Evolutionary conservation across 306 rosid genomes (phyloP).

Genomic region (Morella rubra): DNA sequence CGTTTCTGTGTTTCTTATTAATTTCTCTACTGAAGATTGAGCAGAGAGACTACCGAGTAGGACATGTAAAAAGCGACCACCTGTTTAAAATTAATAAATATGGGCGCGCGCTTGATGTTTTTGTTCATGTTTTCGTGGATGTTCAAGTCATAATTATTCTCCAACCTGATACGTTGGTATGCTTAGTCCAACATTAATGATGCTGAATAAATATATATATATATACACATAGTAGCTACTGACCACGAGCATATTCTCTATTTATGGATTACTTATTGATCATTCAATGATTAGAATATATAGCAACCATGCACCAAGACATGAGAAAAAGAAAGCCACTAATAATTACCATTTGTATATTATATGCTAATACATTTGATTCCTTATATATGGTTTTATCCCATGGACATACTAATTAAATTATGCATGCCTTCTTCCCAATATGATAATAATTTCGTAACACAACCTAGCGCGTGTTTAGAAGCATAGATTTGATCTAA

Average conservation of each 20-base stretch:
- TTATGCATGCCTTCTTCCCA: neutral
- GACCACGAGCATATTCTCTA: neutral
- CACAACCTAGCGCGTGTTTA: too few species aligned
- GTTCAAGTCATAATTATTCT: neutral
- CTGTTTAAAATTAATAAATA: neutral
- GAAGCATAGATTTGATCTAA: too few species aligned
- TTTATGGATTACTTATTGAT: constrained; percentile 4
- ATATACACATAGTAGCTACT: neutral
- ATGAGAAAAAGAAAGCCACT: neutral
- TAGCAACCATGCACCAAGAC: neutral
- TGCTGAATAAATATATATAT: neutral
- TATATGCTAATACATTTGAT: neutral
- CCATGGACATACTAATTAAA: too few species aligned
- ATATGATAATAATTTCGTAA: neutral
- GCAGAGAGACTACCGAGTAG: neutral
- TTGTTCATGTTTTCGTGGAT: neutral
- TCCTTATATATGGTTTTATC: too few species aligned
- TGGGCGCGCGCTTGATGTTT: neutral
- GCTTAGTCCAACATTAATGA: constrained; percentile 7
- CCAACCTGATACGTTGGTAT: neutral
- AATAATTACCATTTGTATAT: neutral
- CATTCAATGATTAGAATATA: constrained; percentile 1
- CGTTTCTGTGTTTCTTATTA: too few species aligned
- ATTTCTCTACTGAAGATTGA: too few species aligned
- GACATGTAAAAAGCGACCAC: neutral